These are phyloP conservation scores for Aspergillus pseudoglaucus DNA, from an alignment of 2,329 filamentous ascomycete species.

Conservation along the genomic window DNA sequence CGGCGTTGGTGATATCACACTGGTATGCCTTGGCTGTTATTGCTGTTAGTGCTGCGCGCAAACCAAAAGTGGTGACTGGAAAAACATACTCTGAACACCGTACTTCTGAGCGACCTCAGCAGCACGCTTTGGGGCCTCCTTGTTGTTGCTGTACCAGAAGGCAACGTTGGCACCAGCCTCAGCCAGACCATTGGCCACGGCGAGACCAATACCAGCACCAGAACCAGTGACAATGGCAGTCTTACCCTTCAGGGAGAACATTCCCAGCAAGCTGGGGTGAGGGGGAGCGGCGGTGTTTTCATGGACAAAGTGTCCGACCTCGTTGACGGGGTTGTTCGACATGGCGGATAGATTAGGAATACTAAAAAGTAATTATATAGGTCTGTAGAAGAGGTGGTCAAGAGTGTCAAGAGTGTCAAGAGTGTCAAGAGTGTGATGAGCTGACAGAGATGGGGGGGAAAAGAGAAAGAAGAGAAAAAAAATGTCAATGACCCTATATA, in stretches of 20 bases:
- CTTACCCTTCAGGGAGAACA: conserved; percentile 64
- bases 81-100: conserved; percentile 51
- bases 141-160: conserved; percentile 67
- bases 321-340: conserved; percentile 29
- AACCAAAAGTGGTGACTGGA: not conserved
- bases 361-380: not conserved
- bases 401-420: too few relatives aligned
- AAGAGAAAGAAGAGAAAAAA: not conserved
- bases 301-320: conserved; percentile 50
- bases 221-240: conserved; percentile 66
- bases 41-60: conserved; percentile 2
- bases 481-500: not conserved
- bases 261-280: conserved; percentile 49
- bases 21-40: conserved; percentile 44
- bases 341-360: conserved; percentile 15
- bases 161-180: conserved; percentile 67
- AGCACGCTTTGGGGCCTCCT: conserved; percentile 56
- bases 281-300: conserved; percentile 48
- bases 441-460: not conserved
- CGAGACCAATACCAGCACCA: conserved; percentile 62
- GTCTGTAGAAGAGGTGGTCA: not conserved
- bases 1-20: conserved; percentile 40
- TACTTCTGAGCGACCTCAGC: conserved; percentile 59
- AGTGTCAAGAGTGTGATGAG: too few relatives aligned
- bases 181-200: conserved; percentile 57